phyloP scores from a whole-genome alignment of 805 yeast genomes.

The Candida montana region DNA sequence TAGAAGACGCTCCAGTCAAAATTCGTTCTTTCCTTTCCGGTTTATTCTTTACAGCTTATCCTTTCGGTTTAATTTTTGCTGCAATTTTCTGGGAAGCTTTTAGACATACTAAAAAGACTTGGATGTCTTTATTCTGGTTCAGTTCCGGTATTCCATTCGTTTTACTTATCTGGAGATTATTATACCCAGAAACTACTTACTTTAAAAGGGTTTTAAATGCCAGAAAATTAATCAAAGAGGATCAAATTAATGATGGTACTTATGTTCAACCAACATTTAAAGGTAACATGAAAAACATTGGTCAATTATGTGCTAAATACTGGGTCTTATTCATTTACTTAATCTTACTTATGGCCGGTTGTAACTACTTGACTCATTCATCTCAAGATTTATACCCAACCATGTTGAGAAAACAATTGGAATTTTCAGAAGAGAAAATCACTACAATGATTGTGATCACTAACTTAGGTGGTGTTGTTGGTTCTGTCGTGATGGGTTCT shows the following conservation, averaged over 20 bases:
- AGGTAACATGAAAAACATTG: conserved; percentile 24
- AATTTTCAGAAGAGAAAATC: conserved; percentile 38
- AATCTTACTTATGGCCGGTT: conserved; percentile 59
- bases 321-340: conserved; percentile 59
- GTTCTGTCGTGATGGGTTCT: conserved; percentile 57
- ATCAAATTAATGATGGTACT: conserved; percentile 26
- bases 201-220: conserved; percentile 33
- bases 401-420: conserved; percentile 48
- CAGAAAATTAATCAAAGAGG: conserved; percentile 21
- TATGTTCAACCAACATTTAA: conserved; percentile 23
- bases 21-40: conserved; percentile 66
- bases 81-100: conserved; percentile 62
- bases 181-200: conserved; percentile 55
- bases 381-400: conserved; percentile 73
- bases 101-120: conserved; percentile 42
- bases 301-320: conserved; percentile 38
- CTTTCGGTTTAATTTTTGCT: conserved; percentile 61
- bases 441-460: conserved; percentile 61
- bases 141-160: conserved; percentile 58
- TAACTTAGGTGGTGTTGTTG: conserved; percentile 61
- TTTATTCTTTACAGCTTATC: conserved; percentile 51
- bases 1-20: conserved; percentile 58
- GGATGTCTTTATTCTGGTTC: conserved; percentile 75
- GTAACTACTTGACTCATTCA: conserved; percentile 69
- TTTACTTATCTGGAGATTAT: conserved; percentile 51